phyloP scores from a whole-genome alignment of 768 basidiomycete genomes.

The Lactarius indigo region DNA sequence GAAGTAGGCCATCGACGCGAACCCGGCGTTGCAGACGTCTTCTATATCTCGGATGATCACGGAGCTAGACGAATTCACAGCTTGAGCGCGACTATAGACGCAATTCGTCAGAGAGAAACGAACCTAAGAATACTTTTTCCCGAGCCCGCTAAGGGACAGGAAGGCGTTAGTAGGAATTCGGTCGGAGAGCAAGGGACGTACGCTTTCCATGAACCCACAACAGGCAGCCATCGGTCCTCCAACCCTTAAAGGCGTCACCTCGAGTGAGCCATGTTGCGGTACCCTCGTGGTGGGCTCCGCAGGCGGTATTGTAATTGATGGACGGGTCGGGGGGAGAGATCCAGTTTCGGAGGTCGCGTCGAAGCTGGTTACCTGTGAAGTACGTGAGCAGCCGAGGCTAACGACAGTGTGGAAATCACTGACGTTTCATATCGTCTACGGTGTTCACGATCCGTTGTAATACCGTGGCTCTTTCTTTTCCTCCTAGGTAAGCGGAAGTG shows the following conservation, averaged over 20 bases:
- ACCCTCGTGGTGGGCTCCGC: background rate
- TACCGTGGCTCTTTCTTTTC: background rate
- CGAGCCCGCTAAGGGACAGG: constrained; percentile 1
- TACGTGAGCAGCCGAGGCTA: background rate
- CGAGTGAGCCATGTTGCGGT: background rate
- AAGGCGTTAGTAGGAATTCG: background rate
- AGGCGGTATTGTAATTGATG: background rate
- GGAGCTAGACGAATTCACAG: background rate
- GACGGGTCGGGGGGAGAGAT: constrained; percentile 4
- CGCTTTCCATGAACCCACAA: constrained; percentile 4
- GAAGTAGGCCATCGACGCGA: background rate
- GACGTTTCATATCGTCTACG: background rate
- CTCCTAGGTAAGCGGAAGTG: background rate
- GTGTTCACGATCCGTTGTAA: background rate
- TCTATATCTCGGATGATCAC: constrained; percentile 2
- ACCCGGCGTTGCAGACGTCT: background rate
- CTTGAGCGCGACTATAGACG: background rate
- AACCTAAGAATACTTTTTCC: constrained; percentile 9
- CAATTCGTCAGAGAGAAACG: background rate
- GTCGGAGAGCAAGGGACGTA: background rate
- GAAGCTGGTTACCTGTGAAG: background rate
- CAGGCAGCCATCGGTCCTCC: background rate
- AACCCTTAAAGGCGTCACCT: background rate
- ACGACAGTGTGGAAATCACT: background rate
- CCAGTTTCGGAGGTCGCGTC: background rate